phyloP scores from a whole-genome alignment of 75 land plant species.

The Isoetes taiwanensis region DNA sequence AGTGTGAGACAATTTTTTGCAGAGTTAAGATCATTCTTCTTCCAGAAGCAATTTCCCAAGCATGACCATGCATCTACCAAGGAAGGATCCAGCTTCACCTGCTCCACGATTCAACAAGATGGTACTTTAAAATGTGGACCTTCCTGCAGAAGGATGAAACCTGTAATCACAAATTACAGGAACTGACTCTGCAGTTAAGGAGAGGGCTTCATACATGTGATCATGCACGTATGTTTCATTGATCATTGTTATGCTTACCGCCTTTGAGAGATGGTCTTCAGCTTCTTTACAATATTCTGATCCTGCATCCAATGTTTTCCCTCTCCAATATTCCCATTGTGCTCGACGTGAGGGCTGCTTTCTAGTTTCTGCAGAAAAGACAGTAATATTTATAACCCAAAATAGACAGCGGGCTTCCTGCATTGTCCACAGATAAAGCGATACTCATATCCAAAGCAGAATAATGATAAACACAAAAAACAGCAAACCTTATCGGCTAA shows the following conservation, averaged over 20 bases:
- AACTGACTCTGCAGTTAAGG: neutral
- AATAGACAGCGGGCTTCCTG: too few species aligned
- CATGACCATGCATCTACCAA: slow-evolving; percentile 88
- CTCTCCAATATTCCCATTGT: slow-evolving; percentile 62
- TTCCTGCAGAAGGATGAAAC: neutral
- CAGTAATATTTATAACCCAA: neutral
- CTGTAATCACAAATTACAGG: neutral
- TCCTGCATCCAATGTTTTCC: slow-evolving; percentile 70
- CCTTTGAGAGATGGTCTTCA: slow-evolving; percentile 93
- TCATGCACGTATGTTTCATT: too few species aligned
- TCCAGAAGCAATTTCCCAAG: slow-evolving; percentile 89
- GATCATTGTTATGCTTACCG: too few species aligned
- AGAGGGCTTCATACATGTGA: neutral
- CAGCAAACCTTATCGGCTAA: too few species aligned
- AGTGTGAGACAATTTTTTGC: slow-evolving; percentile 68
- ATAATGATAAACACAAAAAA: too few species aligned
- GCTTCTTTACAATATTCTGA: slow-evolving; percentile 85
- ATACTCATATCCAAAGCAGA: too few species aligned
- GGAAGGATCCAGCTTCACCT: slow-evolving; percentile 95
- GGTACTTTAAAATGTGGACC: neutral
- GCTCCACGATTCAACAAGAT: slow-evolving; percentile 6
- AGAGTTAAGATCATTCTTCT: slow-evolving; percentile 69
- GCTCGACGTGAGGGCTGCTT: slow-evolving; percentile 48
- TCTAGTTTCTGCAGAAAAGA: slow-evolving; percentile 50
- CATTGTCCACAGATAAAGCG: too few species aligned